phyloP scores from a whole-genome alignment of 371 early-diverging fungal genomes.

The Furculomyces boomerangus region DNA sequence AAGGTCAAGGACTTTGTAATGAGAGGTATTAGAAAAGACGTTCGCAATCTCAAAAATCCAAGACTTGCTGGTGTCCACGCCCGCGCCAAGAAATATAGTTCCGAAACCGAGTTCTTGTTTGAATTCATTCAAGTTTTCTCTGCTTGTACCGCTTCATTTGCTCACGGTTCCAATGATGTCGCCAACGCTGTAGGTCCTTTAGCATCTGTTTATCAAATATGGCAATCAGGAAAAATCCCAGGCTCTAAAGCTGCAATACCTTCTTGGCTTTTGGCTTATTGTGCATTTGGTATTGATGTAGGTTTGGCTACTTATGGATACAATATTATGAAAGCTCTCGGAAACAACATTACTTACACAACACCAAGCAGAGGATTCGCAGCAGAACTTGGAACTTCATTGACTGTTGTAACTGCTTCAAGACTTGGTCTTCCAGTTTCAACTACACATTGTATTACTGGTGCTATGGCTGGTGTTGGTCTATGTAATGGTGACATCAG shows the following conservation, averaged over 20 bases:
- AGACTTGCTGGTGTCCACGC: slow-evolving; percentile 35
- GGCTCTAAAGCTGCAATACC: slow-evolving; percentile 36
- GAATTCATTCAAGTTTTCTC: slow-evolving; percentile 70
- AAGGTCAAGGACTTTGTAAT: slow-evolving; percentile 9
- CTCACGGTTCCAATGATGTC: slow-evolving; percentile 83
- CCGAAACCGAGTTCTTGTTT: slow-evolving; percentile 65
- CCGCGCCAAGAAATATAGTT: slow-evolving; percentile 46
- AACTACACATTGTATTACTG: slow-evolving; percentile 77
- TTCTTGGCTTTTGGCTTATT: slow-evolving; percentile 57
- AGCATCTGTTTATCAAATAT: slow-evolving; percentile 47
- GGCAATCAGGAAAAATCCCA: slow-evolving; percentile 36
- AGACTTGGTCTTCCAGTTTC: slow-evolving; percentile 66
- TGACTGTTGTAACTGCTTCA: slow-evolving; percentile 73
- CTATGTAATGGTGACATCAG: slow-evolving; percentile 48
- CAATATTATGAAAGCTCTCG: slow-evolving; percentile 51
- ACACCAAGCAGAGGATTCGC: slow-evolving; percentile 75
- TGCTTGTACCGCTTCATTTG: slow-evolving; percentile 69
- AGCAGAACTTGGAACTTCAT: slow-evolving; percentile 62
- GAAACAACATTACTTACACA: slow-evolving; percentile 69
- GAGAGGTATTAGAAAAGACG: slow-evolving; percentile 38
- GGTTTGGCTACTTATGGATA: slow-evolving; percentile 57
- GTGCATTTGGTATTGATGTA: slow-evolving; percentile 61
- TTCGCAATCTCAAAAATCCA: slow-evolving; percentile 29
- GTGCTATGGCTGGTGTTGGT: slow-evolving; percentile 69
- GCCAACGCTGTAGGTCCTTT: slow-evolving; percentile 77